Evolutionary conservation across 768 basidiomycete genomes (phyloP).

Genomic region (Lentinula sp.): DNA sequence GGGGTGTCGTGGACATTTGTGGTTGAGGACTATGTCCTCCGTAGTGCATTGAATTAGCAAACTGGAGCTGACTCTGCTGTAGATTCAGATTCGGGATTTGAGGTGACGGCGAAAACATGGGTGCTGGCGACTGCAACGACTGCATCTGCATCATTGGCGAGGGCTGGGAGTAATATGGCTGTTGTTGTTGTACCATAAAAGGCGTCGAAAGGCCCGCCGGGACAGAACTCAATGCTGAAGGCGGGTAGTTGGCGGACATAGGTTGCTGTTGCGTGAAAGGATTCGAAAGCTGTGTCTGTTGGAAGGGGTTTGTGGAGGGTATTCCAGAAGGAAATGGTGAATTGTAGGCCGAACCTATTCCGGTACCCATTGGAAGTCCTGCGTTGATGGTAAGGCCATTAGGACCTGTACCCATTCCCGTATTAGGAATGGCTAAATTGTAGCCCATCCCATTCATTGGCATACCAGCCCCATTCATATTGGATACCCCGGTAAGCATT

Average conservation of each 20-base stretch:
- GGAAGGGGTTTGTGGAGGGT: constrained; percentile 20
- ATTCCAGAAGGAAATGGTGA: constrained; percentile 12
- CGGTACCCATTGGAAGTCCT: constrained; percentile 15
- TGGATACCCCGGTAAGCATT: background rate
- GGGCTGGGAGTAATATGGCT: constrained; percentile 12
- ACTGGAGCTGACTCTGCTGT: background rate
- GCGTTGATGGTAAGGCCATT: constrained; percentile 9
- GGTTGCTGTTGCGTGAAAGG: constrained; percentile 12
- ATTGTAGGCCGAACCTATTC: constrained; percentile 14
- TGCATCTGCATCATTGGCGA: constrained; percentile 9
- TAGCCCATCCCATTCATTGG: background rate
- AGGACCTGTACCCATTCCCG: constrained; percentile 3
- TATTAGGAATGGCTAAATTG: background rate
- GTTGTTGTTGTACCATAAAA: constrained; percentile 21
- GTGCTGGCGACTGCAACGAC: constrained; percentile 13
- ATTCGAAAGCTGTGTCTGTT: constrained; percentile 12
- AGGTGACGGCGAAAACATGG: constrained; percentile 15
- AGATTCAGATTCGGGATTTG: constrained; percentile 10
- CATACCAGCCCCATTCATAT: background rate
- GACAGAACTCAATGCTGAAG: background rate
- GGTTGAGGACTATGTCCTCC: constrained; percentile 31
- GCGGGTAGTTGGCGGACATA: constrained; percentile 1
- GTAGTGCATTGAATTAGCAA: constrained; percentile 18
- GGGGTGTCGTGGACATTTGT: constrained; percentile 15
- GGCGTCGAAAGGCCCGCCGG: constrained; percentile 13